Evolutionary conservation across 257 asterid species (phyloP).

Genomic region (Echium plantagineum): DNA sequence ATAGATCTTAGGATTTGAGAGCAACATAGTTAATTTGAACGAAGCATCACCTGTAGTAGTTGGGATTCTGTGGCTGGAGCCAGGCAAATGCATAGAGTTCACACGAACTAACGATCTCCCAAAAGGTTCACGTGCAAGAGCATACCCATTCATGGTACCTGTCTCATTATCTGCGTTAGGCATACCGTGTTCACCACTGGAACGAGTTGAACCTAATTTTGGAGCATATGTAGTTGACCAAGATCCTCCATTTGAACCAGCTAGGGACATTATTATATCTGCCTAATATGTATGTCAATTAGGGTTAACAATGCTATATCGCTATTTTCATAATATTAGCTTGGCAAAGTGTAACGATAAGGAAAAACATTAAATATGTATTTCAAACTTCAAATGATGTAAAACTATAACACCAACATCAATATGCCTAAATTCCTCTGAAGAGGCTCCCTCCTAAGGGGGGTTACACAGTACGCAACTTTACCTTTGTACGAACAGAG

Average conservation of each 20-base stretch:
- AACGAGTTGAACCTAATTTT: constrained; percentile 27
- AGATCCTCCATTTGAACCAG: constrained; percentile 84
- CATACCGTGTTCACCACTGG: constrained; percentile 31
- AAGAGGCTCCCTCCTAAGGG: too few species aligned
- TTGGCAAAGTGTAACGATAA: too few species aligned
- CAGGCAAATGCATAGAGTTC: constrained; percentile 30
- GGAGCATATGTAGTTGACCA: constrained; percentile 68
- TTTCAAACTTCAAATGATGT: background rate
- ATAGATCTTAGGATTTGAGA: background rate
- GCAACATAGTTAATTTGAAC: background rate
- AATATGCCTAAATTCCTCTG: too few species aligned
- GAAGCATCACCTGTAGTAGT: constrained; percentile 11
- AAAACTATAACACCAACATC: too few species aligned
- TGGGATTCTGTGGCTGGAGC: constrained; percentile 25
- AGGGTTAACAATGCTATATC: background rate
- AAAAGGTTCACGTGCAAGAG: constrained; percentile 33
- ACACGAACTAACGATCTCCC: constrained; percentile 31
- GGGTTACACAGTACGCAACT: too few species aligned
- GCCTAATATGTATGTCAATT: constrained; percentile 39
- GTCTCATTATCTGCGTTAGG: constrained; percentile 25
- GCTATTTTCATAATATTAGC: background rate
- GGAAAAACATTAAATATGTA: too few species aligned
- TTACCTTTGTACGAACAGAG: too few species aligned
- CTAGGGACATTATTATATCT: constrained; percentile 79
- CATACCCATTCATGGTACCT: constrained; percentile 13